Percentiles rank a stretch among this genome's conserved stretches.
phyloP scores from a whole-genome alignment of 768 basidiomycete species.

The Tylopilus sp. region DNA sequence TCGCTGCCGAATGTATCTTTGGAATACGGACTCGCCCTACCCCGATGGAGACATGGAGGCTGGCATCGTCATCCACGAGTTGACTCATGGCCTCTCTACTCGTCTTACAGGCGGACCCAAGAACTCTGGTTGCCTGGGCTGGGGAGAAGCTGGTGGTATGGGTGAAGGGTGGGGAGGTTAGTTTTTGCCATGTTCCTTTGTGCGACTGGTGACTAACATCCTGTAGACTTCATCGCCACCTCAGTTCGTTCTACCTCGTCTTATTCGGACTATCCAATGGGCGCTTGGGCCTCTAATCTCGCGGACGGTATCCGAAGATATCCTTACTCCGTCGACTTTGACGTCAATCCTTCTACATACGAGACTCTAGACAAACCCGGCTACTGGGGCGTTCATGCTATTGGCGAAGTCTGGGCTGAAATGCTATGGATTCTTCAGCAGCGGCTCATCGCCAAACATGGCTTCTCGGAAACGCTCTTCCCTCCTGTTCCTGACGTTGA shows the following conservation, averaged over 20 bases:
- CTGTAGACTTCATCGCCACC: conserved; percentile 78
- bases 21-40: conserved; percentile 89
- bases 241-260: conserved; percentile 69
- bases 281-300: conserved; percentile 89
- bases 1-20: conserved; percentile 94
- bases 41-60: conserved; percentile 95
- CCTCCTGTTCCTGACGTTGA: conserved; percentile 68
- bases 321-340: conserved; percentile 73
- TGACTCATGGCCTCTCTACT: conserved; percentile 87
- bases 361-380: conserved; percentile 92
- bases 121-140: conserved; percentile 91
- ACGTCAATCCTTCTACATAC: conserved; percentile 87
- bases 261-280: conserved; percentile 87
- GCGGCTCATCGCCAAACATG: conserved; percentile 75
- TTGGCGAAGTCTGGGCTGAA: conserved; percentile 96
- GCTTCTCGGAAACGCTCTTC: conserved; percentile 75
- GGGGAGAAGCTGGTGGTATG: conserved; percentile 97
- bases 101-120: conserved; percentile 91
- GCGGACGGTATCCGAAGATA: conserved; percentile 81
- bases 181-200: conserved; percentile 4
- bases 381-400: conserved; percentile 91
- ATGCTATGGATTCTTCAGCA: conserved; percentile 81
- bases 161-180: conserved; percentile 93
- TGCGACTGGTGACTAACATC: neutral
- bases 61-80: conserved; percentile 93